phyloP scores from a whole-genome alignment of 78 protist genomes.

The Dictyostelium purpureum region DNA sequence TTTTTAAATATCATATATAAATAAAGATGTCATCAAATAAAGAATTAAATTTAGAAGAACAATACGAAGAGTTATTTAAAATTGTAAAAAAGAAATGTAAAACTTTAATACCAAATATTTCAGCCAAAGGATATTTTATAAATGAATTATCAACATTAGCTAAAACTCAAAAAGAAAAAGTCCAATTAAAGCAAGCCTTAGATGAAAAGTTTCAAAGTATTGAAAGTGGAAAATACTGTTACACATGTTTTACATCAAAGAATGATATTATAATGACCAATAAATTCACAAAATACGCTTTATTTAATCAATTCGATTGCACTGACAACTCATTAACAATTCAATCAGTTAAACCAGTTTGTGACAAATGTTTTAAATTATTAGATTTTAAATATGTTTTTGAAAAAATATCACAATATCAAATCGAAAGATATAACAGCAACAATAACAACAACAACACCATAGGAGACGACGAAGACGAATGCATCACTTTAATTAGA shows the following conservation, averaged over 20 bases:
- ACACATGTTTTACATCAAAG: not conserved
- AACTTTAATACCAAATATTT: not conserved
- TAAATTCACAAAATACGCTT: not conserved
- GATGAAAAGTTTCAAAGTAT: not conserved
- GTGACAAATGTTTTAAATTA: not conserved
- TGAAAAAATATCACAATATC: not conserved
- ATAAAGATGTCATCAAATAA: not conserved
- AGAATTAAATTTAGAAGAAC: not conserved
- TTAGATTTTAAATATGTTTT: not conserved
- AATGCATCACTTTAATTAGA: not conserved
- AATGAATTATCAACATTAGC: not conserved
- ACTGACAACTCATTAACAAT: not conserved
- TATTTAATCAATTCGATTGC: not conserved
- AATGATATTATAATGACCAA: conserved; percentile 2
- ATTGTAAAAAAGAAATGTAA: not conserved
- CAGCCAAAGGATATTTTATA: not conserved
- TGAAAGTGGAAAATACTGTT: not conserved
- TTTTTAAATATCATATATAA: too few relatives aligned
- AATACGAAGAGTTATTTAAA: not conserved
- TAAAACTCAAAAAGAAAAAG: not conserved
- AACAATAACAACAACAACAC: not conserved
- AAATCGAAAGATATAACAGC: too few relatives aligned
- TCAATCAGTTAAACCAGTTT: not conserved
- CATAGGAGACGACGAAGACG: not conserved
- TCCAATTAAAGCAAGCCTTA: not conserved